phyloP scores from a whole-genome alignment of 2,329 filamentous ascomycete species.

The Trichoderma pleuroti region DNA sequence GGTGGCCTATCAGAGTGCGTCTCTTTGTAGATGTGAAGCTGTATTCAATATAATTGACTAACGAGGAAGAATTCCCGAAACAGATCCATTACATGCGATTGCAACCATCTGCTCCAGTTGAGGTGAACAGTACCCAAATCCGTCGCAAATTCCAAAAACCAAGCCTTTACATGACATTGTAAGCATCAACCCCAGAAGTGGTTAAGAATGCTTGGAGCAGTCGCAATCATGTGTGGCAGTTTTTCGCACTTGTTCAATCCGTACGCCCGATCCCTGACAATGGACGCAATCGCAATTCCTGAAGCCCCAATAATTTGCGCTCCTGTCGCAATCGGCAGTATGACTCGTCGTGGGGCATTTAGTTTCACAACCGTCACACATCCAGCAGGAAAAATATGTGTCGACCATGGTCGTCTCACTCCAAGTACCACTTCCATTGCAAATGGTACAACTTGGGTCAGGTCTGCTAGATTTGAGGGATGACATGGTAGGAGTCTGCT shows the following conservation, averaged over 20 bases:
- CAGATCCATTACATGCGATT: not conserved
- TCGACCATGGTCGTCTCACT: not conserved
- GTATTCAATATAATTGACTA: not conserved
- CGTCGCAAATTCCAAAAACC: not conserved
- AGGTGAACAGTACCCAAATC: not conserved
- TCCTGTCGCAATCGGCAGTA: not conserved
- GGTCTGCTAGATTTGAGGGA: not conserved
- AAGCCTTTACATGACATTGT: not conserved
- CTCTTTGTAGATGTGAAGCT: not conserved
- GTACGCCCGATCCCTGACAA: not conserved
- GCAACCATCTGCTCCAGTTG: not conserved
- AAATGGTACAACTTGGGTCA: not conserved
- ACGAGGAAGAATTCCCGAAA: not conserved
- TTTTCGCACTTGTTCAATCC: not conserved
- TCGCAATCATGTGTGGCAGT: not conserved
- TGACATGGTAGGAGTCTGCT: not conserved
- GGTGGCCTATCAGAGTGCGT: too few relatives aligned
- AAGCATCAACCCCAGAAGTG: not conserved
- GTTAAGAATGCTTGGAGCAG: rapidly evolving
- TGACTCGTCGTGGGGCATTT: not conserved
- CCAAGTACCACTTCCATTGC: not conserved
- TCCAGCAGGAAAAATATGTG: not conserved
- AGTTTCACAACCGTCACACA: not conserved
- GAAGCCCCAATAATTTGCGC: not conserved
- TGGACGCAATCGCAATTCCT: not conserved